phyloP scores from a whole-genome alignment of 305 asterid species.

The Withania somnifera region DNA sequence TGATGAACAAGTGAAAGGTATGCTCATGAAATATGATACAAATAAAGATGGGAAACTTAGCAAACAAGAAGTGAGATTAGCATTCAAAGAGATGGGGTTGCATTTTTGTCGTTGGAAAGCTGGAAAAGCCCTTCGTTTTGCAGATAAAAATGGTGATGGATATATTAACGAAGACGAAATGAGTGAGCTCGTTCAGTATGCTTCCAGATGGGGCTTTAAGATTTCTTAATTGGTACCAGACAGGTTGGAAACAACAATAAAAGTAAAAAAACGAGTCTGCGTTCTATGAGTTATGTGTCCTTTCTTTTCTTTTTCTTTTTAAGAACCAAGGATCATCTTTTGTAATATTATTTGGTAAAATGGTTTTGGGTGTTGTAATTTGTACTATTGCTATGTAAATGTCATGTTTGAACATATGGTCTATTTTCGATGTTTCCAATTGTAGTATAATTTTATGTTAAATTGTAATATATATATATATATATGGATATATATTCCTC shows the following conservation, averaged over 20 bases:
- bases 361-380: too few species aligned
- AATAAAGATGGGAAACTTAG: neutral
- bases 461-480: too few species aligned
- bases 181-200: neutral
- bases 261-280: neutral
- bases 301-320: too few species aligned
- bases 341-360: too few species aligned
- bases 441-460: too few species aligned
- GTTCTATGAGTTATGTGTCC: neutral
- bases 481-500: too few species aligned
- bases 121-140: neutral
- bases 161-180: neutral
- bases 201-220: neutral
- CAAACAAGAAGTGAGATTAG: neutral
- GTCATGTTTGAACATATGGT: too few species aligned
- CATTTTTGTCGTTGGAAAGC: neutral
- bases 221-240: neutral
- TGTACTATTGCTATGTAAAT: too few species aligned
- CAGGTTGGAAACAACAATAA: neutral
- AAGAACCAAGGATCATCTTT: too few species aligned
- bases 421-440: too few species aligned
- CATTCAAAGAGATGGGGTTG: neutral
- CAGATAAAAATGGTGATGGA: slow-evolving; percentile 8
- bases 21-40: neutral
- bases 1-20: neutral